Evolutionary conservation across 2,329 filamentous ascomycete species (phyloP).

Genomic region (Colletotrichum orchidophilum): DNA sequence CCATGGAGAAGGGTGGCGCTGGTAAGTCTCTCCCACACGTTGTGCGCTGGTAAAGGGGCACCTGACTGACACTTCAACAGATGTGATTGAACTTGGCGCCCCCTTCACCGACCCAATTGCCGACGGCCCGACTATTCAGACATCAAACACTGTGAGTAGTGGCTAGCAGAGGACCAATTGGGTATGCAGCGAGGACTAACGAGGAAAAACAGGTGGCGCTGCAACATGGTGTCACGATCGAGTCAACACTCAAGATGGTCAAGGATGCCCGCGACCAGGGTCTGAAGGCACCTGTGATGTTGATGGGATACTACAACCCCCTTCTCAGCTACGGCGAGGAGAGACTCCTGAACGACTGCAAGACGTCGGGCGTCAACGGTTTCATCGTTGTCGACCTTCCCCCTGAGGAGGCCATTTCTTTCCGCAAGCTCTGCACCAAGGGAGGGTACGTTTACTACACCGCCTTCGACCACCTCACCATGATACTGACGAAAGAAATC

Average conservation of each 20-base stretch:
- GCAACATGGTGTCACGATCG: constrained; percentile 86
- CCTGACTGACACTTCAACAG: constrained; percentile 52
- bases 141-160: constrained; percentile 80
- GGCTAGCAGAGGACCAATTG: not conserved
- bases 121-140: constrained; percentile 97
- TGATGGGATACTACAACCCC: constrained; percentile 99
- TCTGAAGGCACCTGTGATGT: constrained; percentile 81
- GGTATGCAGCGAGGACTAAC: constrained; percentile 8
- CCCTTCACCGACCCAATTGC: constrained; percentile 99
- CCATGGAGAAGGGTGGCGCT: constrained; percentile 91
- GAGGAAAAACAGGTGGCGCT: constrained; percentile 69
- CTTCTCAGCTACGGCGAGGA: constrained; percentile 95
- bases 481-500: not conserved
- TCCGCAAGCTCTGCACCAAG: constrained; percentile 83
- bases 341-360: constrained; percentile 83
- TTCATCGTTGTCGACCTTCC: constrained; percentile 98
- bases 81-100: constrained; percentile 94
- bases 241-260: constrained; percentile 83
- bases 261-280: constrained; percentile 81
- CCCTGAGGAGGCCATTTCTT: constrained; percentile 93
- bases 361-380: constrained; percentile 86
- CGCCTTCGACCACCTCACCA: not conserved
- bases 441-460: constrained; percentile 68
- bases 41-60: not conserved
- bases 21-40: constrained; percentile 62